Evolutionary conservation across 78 protist genomes (phyloP), one percentile per base, ranked within the genome.

Genomic region (Cavenderia fasciculata): DNA sequence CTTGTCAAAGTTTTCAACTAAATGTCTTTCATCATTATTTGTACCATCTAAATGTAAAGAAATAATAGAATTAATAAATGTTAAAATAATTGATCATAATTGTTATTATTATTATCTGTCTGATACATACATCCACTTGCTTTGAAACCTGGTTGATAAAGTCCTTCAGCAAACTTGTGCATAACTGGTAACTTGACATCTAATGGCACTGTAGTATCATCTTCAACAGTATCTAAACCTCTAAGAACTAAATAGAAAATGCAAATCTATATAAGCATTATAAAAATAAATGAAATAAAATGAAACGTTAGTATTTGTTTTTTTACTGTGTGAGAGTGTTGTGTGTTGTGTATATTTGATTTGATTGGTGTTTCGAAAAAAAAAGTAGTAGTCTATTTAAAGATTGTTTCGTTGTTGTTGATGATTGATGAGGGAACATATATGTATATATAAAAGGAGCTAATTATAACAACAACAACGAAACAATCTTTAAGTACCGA

Each of bases 191-290:
- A 68, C 56, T 95, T 92, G 14, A 36, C 54, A 33, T 33, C 86
- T 4, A 56, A 33, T 46, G 86, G 51, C 2, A 95, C 71, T 29
- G 94, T 78, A 74, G 94, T 96, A 75, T 97, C 99, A 56, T 96
- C 99, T 94, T 96, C 99, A 23, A 98, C 87, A 2, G 98, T 96
- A 84, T 98, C 99, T 49, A 98, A 92, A 18, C 95, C 99, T 18
- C 99, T 86, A 71, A 98, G 90, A 34, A 97, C 99, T 34, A 98
- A 87, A 73, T 98, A 98, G 70, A 97, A 98, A 25, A 97, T 54
- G 77, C 97, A 95, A 51, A 96, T 63, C 85, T 93, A 31, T 16
- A 38, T 11, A 51, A 43, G n/a, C 25, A 47, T n/a, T 2, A 6
- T 12, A 21, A 29, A 59, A 29, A 79, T 40, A 44, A 61, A 62